Evolutionary conservation across 2,329 filamentous ascomycete species (phyloP).

Genomic region (Venturia oleaginea): DNA sequence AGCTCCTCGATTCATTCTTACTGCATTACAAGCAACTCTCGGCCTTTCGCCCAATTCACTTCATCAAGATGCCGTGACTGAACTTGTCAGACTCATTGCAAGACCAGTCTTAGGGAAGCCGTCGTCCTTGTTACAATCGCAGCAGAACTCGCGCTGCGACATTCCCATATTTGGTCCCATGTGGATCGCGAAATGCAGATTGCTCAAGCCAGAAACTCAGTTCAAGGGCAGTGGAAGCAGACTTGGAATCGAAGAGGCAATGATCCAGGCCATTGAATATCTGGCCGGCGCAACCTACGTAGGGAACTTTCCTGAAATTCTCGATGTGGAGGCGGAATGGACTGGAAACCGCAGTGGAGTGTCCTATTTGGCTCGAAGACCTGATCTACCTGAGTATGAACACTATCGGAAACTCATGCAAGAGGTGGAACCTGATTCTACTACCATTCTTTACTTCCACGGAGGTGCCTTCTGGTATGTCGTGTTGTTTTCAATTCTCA

Average conservation of each 20-base stretch:
- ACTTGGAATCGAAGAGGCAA: conserved; percentile 30
- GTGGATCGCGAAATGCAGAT: conserved; percentile 5
- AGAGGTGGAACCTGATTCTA: conserved; percentile 48
- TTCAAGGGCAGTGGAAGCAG: background rate
- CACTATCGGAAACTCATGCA: conserved; percentile 60
- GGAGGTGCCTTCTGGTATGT: conserved; percentile 58
- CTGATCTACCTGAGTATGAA: conserved; percentile 50
- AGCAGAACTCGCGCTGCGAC: background rate
- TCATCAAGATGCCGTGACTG: conserved; percentile 4
- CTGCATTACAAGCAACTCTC: background rate
- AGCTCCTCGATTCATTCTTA: background rate
- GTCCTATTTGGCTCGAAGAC: conserved; percentile 40
- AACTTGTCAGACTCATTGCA: background rate
- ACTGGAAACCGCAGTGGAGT: conserved; percentile 57
- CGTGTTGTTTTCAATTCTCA: background rate
- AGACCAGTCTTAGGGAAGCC: conserved; percentile 4
- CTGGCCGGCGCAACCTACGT: conserved; percentile 33
- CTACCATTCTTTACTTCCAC: conserved; percentile 65
- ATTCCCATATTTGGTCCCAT: background rate
- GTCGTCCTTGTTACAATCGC: background rate
- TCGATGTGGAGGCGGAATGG: conserved; percentile 63
- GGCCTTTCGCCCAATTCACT: background rate
- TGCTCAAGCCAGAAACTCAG: background rate
- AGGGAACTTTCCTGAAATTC: conserved; percentile 42
- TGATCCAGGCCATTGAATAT: conserved; percentile 49